Evolutionary conservation across 1,139 yeast species (phyloP).

Genomic region (Sugiyamaella xylanicola): DNA sequence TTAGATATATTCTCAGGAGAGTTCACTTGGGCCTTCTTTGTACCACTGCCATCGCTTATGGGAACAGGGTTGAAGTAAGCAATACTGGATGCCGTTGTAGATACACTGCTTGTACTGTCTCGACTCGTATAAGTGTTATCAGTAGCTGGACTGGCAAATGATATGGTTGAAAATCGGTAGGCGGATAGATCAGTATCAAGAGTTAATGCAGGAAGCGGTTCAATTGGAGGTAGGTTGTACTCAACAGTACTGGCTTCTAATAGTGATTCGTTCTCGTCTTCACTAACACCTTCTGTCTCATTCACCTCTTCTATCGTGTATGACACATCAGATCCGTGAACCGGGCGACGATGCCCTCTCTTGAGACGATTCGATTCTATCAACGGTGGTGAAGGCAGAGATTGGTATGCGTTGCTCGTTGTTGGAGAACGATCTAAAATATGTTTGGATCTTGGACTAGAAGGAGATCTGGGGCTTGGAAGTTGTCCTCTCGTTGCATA

Average conservation of each 20-base stretch:
- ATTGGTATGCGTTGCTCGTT: neutral
- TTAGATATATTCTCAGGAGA: no score
- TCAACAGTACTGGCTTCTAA: neutral
- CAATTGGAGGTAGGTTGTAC: slow-evolving; percentile 10
- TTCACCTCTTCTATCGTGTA: neutral
- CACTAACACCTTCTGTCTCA: neutral
- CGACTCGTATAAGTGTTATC: neutral
- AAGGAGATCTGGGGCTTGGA: neutral
- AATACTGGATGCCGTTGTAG: neutral
- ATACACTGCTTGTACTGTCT: neutral
- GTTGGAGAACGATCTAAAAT: neutral
- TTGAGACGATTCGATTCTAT: neutral
- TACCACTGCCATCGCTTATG: no score
- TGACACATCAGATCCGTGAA: neutral
- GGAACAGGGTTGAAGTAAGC: no score
- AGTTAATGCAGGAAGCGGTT: slow-evolving; percentile 10
- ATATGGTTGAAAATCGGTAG: slow-evolving; percentile 10
- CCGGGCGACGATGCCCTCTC: neutral
- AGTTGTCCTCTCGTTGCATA: neutral
- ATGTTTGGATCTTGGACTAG: neutral
- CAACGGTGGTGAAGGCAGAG: neutral
- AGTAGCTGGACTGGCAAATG: neutral
- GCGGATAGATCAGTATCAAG: slow-evolving; percentile 6
- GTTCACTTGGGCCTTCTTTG: no score
- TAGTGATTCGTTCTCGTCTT: slow-evolving; percentile 1